Evolutionary conservation across 2,329 filamentous ascomycete species (phyloP), one percentile per base, ranked within the genome.

Genomic region (Fusarium sp.): DNA sequence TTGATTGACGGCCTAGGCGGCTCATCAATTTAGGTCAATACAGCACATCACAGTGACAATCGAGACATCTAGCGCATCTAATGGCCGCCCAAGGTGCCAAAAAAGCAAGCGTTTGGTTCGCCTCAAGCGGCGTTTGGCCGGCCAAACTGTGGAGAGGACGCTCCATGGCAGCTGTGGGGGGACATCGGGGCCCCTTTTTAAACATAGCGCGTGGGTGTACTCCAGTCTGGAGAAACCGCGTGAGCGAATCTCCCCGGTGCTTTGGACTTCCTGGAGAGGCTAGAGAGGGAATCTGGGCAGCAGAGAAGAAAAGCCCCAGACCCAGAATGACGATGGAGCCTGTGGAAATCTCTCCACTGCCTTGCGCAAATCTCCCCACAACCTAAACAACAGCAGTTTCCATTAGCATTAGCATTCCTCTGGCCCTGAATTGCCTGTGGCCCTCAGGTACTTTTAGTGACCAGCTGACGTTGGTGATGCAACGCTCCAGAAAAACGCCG

Each of bases 81-180:
- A 67, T 61, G 68, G 68, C 37, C 62, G 68, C 51, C 58, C 42
- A 60, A 64, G 49, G 33, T 54, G 49, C 15, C 25, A 18, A 54
- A 56, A 56, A 33, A 35, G 64, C 59, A 60, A 59, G 61, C 72
- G 73, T 77, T 69, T 82, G 82, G 80, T 81, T 81, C 80, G 80
- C 79, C 80, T 77, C 76, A 80, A 79, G 82, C 86, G 86, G 86
- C 86, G 84, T 80, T 86, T 88, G 80, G 82, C 86, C 86, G 86
- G 86, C 85, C 81, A 84, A 87, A 88, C 87, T 86, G 86, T 88
- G 86, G 86, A 83, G 85, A 70, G 66, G 56, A 46, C 46, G 38
- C 65, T 54, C 51, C 60, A 49, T 66, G 33, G 38, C 42, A 63
- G 55, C 45, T 73, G 69, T 73, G 69, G 70, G 69, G 66, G 52